Conservation (phyloP, 2,329 filamentous ascomycete species). For the Colletotrichum sp. region DNA sequence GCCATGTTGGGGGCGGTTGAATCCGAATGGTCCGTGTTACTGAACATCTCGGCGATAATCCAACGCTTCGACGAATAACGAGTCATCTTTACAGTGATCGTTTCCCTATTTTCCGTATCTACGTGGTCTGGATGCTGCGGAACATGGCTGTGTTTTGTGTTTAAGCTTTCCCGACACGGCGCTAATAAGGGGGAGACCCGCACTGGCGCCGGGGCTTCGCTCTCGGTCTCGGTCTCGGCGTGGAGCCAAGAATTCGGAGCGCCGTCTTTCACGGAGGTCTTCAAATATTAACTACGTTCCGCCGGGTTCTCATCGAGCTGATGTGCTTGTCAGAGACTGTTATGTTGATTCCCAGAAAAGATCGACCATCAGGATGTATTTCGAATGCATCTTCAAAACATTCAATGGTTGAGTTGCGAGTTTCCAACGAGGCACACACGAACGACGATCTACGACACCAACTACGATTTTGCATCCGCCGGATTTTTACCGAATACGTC, state of each 20-base stretch:
- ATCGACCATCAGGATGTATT: background rate
- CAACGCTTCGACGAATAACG: background rate
- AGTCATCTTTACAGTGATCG: background rate
- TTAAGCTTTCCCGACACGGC: background rate
- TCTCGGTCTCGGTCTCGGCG: constrained; percentile 2
- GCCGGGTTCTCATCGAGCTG: background rate
- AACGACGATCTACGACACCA: background rate
- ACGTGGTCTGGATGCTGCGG: background rate
- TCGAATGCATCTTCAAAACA: background rate
- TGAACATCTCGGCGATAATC: background rate
- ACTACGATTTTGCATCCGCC: background rate
- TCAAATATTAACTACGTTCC: background rate
- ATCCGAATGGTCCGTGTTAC: background rate
- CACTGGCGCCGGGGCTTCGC: background rate
- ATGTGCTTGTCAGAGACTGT: too few relatives aligned
- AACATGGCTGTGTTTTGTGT: background rate
- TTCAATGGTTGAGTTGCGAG: background rate
- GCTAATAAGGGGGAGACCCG: background rate
- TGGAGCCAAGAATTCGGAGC: background rate
- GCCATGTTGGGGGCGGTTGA: background rate
- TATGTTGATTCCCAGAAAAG: too few relatives aligned
- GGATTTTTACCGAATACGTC: background rate
- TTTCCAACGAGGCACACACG: background rate
- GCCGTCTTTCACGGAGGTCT: background rate
- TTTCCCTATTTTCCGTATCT: background rate